Evolutionary conservation across 306 rosid genomes (phyloP).

Genomic region (Gillenia trifoliata): DNA sequence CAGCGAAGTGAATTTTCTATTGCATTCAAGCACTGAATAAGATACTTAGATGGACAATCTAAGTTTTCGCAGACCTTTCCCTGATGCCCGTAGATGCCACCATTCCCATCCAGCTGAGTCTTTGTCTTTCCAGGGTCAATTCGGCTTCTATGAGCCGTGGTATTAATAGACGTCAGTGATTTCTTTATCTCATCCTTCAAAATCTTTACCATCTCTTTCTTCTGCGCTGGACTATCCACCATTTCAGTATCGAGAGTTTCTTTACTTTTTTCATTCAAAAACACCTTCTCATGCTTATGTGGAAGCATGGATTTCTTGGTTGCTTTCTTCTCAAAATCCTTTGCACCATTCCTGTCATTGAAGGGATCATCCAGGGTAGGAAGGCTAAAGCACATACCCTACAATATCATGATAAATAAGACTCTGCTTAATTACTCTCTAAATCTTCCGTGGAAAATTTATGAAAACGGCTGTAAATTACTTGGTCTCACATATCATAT

Average conservation of each 20-base stretch:
- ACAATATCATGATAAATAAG: constrained; percentile 14
- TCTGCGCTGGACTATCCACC: constrained; percentile 4
- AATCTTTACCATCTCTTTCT: constrained; percentile 11
- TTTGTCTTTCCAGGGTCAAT: constrained; percentile 17
- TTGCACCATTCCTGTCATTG: constrained; percentile 61
- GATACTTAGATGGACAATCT: constrained; percentile 71
- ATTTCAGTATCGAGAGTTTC: constrained; percentile 16
- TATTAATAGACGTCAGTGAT: constrained; percentile 10
- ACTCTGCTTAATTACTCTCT: neutral
- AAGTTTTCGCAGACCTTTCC: constrained; percentile 27
- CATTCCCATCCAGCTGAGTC: constrained; percentile 26
- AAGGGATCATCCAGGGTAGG: constrained; percentile 86
- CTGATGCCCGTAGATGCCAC: constrained; percentile 8
- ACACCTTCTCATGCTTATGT: constrained; percentile 21
- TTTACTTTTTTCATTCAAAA: constrained; percentile 34
- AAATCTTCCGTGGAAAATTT: neutral
- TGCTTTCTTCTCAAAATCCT: constrained; percentile 28
- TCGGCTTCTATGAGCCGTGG: constrained; percentile 14
- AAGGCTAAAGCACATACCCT: constrained; percentile 97
- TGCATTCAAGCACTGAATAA: constrained; percentile 65
- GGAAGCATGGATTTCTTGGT: constrained; percentile 23
- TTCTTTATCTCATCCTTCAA: constrained; percentile 19
- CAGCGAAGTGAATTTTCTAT: constrained; percentile 60
- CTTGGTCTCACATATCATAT: neutral
- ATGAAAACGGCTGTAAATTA: neutral